A percentile compares a stretch with the other conserved stretches of the same genome.
Conservation (phyloP, 352 stramenopile species). For the Globisporangium barbulae region DNA sequence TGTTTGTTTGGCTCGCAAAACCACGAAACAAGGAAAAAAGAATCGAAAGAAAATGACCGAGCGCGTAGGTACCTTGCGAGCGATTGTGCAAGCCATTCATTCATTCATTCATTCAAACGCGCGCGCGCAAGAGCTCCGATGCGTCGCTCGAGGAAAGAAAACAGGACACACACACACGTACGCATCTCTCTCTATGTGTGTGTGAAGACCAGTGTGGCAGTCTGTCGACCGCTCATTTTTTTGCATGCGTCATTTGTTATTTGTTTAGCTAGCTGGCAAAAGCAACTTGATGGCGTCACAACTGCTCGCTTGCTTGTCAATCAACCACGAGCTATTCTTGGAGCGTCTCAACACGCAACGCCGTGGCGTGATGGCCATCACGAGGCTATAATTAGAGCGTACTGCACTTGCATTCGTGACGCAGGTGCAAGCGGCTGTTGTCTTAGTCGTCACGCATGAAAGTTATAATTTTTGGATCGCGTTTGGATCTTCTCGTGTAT, state of each 20-base stretch:
- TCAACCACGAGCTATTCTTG: background rate
- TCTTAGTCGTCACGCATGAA: background rate
- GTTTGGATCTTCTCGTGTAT: background rate
- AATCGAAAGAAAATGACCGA: slow-evolving; percentile 24
- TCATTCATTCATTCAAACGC: too few species aligned
- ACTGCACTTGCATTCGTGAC: background rate
- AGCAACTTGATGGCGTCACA: too few species aligned
- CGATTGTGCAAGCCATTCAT: background rate
- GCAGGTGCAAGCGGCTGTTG: background rate
- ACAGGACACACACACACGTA: background rate
- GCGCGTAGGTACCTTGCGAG: background rate
- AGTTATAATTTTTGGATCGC: background rate
- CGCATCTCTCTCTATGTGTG: background rate
- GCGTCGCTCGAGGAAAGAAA: slow-evolving; percentile 8
- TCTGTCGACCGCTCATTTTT: background rate
- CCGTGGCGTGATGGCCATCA: background rate
- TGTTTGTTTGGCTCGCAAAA: slow-evolving; percentile 11
- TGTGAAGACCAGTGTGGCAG: background rate
- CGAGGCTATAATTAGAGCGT: background rate
- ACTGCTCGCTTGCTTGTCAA: background rate
- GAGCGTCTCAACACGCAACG: background rate
- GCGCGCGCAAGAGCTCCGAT: background rate
- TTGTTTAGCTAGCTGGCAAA: too few species aligned
- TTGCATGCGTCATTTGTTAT: background rate
- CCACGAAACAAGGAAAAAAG: slow-evolving; percentile 10